Percentiles rank a stretch among this genome's conserved stretches.
These are phyloP conservation scores for Solanum neorickii DNA, from an alignment of 257 asterid species.

Conservation along the genomic window DNA sequence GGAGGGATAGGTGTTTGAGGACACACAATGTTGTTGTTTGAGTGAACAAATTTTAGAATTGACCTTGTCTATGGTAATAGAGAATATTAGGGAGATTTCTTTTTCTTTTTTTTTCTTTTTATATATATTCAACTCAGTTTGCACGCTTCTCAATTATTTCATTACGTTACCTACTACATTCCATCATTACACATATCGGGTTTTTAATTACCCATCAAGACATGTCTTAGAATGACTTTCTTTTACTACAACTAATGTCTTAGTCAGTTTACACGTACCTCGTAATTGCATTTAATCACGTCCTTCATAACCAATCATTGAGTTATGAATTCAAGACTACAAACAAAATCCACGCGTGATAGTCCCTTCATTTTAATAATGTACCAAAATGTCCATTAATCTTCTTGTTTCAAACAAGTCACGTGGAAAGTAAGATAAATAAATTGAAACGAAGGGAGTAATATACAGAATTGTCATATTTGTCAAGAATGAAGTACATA, in stretches of 20 bases:
- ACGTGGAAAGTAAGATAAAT: neutral
- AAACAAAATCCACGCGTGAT: neutral
- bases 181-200: neutral
- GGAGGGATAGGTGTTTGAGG: neutral
- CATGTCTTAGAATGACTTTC: neutral
- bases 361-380: neutral
- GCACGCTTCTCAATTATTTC: neutral
- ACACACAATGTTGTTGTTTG: neutral
- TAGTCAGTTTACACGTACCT: neutral
- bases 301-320: neutral
- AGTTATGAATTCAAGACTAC: neutral
- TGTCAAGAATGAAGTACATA: neutral
- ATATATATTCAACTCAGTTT: neutral
- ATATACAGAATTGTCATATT: neutral
- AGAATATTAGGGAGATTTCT: neutral
- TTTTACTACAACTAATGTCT: neutral
- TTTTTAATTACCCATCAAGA: neutral
- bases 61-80: conserved; percentile 16
- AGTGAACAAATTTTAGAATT: conserved; percentile 1
- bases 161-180: neutral
- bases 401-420: too few relatives aligned
- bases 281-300: neutral
- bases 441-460: neutral
- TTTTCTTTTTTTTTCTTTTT: too few relatives aligned
- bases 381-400: too few relatives aligned